These are phyloP conservation scores for Leersia perrieri DNA, from an alignment of 176 grass and related monocot genomes.

Conservation along the genomic window DNA sequence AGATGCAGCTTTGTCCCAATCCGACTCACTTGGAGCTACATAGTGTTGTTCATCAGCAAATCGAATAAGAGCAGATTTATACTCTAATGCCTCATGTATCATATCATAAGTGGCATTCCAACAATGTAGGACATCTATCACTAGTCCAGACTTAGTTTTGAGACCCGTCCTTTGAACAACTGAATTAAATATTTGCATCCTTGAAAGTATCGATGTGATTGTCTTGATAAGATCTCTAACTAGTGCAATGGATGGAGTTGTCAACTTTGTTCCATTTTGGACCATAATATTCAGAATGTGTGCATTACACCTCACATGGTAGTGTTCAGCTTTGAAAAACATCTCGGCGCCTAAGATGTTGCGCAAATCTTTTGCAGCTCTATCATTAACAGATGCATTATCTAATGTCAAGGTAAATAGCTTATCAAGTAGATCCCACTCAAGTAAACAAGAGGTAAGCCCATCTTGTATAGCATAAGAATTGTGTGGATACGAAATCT, in stretches of 20 bases:
- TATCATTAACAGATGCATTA: too few relatives aligned
- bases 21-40: not conserved
- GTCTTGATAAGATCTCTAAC: not conserved
- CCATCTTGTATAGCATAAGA: not conserved
- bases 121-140: not conserved
- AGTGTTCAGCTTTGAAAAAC: not conserved
- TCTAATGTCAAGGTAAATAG: too few relatives aligned
- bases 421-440: not conserved
- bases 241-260: not conserved
- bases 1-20: not conserved
- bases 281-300: constrained; percentile 2
- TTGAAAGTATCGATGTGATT: not conserved
- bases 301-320: not conserved
- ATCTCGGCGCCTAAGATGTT: not conserved
- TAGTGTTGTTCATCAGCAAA: not conserved
- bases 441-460: not conserved
- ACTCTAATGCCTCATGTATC: not conserved
- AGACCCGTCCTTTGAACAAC: not conserved
- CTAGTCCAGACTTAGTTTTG: not conserved
- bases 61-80: not conserved
- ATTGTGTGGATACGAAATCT: not conserved
- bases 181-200: too few relatives aligned
- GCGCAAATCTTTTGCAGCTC: too few relatives aligned
- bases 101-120: not conserved
- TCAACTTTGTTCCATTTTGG: not conserved